A percentile compares a stretch with the other conserved stretches of the same genome.
These are phyloP conservation scores for Trichoderma citrinoviride DNA, from an alignment of 2,329 filamentous ascomycete species.

Conservation along the genomic window DNA sequence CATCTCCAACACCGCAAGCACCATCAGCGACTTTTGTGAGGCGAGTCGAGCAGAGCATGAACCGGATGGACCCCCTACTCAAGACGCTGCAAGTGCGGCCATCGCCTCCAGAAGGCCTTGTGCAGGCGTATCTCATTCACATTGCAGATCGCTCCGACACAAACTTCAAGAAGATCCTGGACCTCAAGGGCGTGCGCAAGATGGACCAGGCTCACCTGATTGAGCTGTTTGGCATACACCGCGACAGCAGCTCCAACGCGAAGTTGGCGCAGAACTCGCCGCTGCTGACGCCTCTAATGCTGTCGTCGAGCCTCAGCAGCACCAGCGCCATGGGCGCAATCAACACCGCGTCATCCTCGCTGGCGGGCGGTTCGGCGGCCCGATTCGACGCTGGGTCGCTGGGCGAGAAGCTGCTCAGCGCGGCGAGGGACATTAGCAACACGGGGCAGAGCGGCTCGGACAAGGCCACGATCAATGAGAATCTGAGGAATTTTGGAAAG, in stretches of 20 bases:
- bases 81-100: constrained; percentile 95
- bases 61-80: constrained; percentile 84
- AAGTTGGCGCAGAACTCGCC: constrained; percentile 69
- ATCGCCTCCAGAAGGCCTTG: constrained; percentile 85
- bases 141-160: constrained; percentile 89
- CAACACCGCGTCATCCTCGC: constrained; percentile 42
- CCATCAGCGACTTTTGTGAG: constrained; percentile 69
- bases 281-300: constrained; percentile 66
- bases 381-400: constrained; percentile 80
- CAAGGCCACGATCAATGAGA: constrained; percentile 81
- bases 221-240: constrained; percentile 78
- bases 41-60: constrained; percentile 79
- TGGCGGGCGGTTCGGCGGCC: constrained; percentile 39
- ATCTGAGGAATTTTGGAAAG: constrained; percentile 91
- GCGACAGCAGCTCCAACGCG: constrained; percentile 70
- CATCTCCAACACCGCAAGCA: constrained; percentile 40
- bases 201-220: constrained; percentile 77
- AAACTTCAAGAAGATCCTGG: constrained; percentile 95
- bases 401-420: constrained; percentile 84
- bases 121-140: constrained; percentile 96
- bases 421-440: constrained; percentile 76
- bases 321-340: constrained; percentile 38
- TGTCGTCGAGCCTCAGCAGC: constrained; percentile 40
- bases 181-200: constrained; percentile 89
- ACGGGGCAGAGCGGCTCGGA: constrained; percentile 46